Percentiles rank a stretch among this genome's conserved stretches.
These are phyloP conservation scores for Tetracladium maxilliforme DNA, from an alignment of 2,329 filamentous ascomycete species.

Conservation along the genomic window DNA sequence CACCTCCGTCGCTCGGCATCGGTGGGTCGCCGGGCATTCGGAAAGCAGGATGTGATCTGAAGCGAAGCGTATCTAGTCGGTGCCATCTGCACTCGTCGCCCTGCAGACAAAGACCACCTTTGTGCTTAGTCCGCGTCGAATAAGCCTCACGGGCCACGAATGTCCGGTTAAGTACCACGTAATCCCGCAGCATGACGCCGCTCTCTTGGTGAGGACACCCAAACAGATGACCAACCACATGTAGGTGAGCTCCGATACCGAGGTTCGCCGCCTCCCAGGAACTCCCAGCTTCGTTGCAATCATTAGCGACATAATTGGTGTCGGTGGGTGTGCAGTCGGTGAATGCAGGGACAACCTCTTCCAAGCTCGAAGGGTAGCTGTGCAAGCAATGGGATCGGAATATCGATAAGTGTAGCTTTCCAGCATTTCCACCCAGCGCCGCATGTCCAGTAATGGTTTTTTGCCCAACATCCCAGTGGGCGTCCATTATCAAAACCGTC, in stretches of 20 bases:
- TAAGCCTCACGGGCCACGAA: conserved; percentile 74
- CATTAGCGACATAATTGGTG: conserved; percentile 65
- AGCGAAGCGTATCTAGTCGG: conserved; percentile 73
- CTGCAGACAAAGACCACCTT: conserved; percentile 59
- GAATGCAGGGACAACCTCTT: conserved; percentile 82
- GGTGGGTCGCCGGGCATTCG: conserved; percentile 61
- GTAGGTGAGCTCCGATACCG: conserved; percentile 83
- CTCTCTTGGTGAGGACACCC: conserved; percentile 81
- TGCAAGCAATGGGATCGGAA: conserved; percentile 89
- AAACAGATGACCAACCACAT: conserved; percentile 81
- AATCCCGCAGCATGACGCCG: conserved; percentile 88
- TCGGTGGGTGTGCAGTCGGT: conserved; percentile 85
- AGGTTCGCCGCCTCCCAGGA: conserved; percentile 94
- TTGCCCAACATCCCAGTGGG: conserved; percentile 66
- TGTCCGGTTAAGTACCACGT: conserved; percentile 68
- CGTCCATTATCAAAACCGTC: conserved; percentile 72
- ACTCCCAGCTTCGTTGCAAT: conserved; percentile 74
- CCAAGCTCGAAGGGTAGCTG: conserved; percentile 76
- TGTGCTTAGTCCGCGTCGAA: conserved; percentile 73
- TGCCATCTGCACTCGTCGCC: conserved; percentile 88
- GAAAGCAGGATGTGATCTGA: conserved; percentile 85
- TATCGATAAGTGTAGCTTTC: conserved; percentile 68
- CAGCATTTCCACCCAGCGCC: conserved; percentile 56
- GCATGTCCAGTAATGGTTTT: conserved; percentile 69
- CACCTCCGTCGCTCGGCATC: conserved; percentile 51